These are phyloP conservation scores for Mortierella sp. DNA, from an alignment of 371 early-diverging fungal genomes.

Conservation along the genomic window DNA sequence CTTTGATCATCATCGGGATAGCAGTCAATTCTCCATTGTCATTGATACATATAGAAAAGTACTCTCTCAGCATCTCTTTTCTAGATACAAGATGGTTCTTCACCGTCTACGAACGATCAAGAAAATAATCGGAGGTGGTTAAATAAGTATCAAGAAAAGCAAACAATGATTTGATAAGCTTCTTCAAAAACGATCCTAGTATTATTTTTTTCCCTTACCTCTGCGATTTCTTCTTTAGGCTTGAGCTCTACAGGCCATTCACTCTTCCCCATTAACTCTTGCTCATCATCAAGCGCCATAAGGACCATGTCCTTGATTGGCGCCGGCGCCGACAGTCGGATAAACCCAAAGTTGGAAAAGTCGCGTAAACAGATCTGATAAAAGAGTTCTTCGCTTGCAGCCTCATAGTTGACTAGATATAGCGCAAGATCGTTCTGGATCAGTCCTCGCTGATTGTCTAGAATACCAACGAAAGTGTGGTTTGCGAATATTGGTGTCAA, in stretches of 20 bases:
- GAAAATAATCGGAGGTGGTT: background rate
- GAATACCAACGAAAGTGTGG: constrained; percentile 92
- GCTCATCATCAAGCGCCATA: constrained; percentile 74
- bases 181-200: background rate
- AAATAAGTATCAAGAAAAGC: background rate
- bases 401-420: constrained; percentile 83
- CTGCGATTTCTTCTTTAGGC: constrained; percentile 66
- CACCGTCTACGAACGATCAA: constrained; percentile 61
- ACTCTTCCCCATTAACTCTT: constrained; percentile 52
- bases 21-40: constrained; percentile 70
- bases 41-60: constrained; percentile 82
- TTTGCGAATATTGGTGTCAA: constrained; percentile 79
- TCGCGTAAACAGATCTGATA: constrained; percentile 86
- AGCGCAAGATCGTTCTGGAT: constrained; percentile 87
- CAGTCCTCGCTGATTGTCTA: constrained; percentile 80
- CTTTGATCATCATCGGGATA: constrained; percentile 83
- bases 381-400: constrained; percentile 85
- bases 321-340: constrained; percentile 71
- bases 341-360: constrained; percentile 88
- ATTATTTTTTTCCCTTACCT: constrained; percentile 56
- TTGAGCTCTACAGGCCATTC: constrained; percentile 62
- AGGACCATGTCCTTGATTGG: constrained; percentile 75
- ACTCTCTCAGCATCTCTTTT: constrained; percentile 87
- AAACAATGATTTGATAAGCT: background rate
- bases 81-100: constrained; percentile 65